Conservation (phyloP, 768 basidiomycete genomes). For the Chalciporus sphaerocephalus region DNA sequence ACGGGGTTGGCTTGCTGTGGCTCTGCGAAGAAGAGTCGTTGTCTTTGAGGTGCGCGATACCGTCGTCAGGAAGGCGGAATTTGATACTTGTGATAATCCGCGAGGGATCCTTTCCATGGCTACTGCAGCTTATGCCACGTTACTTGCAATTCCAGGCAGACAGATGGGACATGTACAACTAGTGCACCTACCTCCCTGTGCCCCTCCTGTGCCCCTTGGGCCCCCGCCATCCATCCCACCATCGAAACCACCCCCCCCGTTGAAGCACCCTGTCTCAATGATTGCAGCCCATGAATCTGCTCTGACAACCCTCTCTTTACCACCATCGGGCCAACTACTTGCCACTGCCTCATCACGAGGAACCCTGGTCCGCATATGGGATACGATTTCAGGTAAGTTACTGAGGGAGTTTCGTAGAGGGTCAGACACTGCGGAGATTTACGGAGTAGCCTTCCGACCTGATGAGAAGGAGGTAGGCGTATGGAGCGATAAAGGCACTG, state of each 20-base stretch:
- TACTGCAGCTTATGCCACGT: constrained; percentile 68
- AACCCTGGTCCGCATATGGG: constrained; percentile 87
- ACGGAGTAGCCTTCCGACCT: constrained; percentile 81
- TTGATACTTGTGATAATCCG: constrained; percentile 86
- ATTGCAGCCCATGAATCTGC: constrained; percentile 81
- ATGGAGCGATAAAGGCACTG: constrained; percentile 94
- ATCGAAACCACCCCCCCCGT: constrained; percentile 52
- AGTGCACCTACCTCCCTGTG: constrained; percentile 78
- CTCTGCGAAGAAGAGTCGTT: constrained; percentile 73
- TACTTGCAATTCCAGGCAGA: constrained; percentile 81
- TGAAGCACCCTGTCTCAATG: constrained; percentile 70
- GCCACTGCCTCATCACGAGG: constrained; percentile 83
- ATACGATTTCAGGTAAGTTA: constrained; percentile 65
- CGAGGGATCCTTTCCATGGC: constrained; percentile 79
- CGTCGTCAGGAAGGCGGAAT: constrained; percentile 65
- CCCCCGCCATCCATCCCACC: constrained; percentile 52
- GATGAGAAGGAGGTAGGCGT: constrained; percentile 86
- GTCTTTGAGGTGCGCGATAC: constrained; percentile 67
- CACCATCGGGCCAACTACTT: constrained; percentile 71
- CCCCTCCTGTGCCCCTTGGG: constrained; percentile 50
- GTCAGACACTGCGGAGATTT: constrained; percentile 86
- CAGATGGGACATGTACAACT: constrained; percentile 88
- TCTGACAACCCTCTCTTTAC: constrained; percentile 71
- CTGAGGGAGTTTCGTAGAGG: constrained; percentile 80
- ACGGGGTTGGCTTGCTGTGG: constrained; percentile 80